A percentile compares a stretch with the other conserved stretches of the same genome.
Evolutionary conservation across 306 rosid genomes (phyloP).

Genomic region (Canavalia gladiata): DNA sequence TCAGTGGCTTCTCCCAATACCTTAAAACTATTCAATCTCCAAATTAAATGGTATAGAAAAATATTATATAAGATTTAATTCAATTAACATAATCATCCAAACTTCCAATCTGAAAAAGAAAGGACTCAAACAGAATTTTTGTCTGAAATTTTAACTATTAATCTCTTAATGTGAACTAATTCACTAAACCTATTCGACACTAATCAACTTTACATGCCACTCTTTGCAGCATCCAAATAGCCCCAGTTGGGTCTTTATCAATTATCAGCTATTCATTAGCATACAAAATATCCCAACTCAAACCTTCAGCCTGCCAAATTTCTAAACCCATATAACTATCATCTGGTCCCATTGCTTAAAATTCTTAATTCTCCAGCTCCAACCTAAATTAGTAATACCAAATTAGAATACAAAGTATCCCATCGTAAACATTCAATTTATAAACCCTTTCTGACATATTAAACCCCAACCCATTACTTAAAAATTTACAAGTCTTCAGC

Average conservation of each 20-base stretch:
- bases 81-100: constrained; percentile 11
- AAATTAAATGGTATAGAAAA: constrained; percentile 20
- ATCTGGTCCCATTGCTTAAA: background rate
- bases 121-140: constrained; percentile 31
- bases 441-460: background rate
- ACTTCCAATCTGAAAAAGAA: background rate
- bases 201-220: constrained; percentile 31
- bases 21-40: constrained; percentile 16
- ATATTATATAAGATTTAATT: background rate
- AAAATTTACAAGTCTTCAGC: constrained; percentile 16
- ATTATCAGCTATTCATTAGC: constrained; percentile 1
- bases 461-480: constrained; percentile 28
- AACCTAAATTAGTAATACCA: background rate
- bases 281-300: constrained; percentile 29
- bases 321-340: constrained; percentile 21
- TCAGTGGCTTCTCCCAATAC: constrained; percentile 10
- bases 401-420: constrained; percentile 10
- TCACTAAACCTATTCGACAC: constrained; percentile 24
- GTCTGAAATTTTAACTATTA: constrained; percentile 5
- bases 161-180: constrained; percentile 17
- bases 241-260: constrained; percentile 37
- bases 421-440: constrained; percentile 34
- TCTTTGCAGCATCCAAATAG: constrained; percentile 41
- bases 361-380: background rate
- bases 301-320: constrained; percentile 27